A percentile compares a stretch with the other conserved stretches of the same genome.
Conservation (phyloP, 805 yeast genomes). For the Cyberlindnera maritima region DNA sequence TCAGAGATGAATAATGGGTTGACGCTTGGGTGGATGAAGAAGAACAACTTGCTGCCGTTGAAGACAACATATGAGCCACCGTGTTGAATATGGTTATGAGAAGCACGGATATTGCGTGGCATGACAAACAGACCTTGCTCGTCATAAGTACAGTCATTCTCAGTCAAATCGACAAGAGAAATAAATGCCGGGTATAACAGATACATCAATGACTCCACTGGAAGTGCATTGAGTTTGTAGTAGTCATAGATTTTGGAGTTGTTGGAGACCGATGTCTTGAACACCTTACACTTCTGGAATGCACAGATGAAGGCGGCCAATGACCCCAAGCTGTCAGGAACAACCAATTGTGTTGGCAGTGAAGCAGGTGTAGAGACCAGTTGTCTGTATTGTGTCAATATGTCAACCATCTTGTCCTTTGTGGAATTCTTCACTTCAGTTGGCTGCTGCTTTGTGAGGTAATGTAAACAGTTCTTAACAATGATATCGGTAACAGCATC, state of each 20-base stretch:
- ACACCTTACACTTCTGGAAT: slow-evolving; percentile 64
- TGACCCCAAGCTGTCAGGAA: slow-evolving; percentile 78
- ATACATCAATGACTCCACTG: slow-evolving; percentile 54
- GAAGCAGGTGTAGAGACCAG: slow-evolving; percentile 41
- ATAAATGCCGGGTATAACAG: slow-evolving; percentile 79
- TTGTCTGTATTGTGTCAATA: slow-evolving; percentile 57
- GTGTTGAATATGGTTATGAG: slow-evolving; percentile 40
- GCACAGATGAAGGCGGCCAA: slow-evolving; percentile 67
- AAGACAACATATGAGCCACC: slow-evolving; percentile 81
- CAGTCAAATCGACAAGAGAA: slow-evolving; percentile 63
- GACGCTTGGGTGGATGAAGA: slow-evolving; percentile 71
- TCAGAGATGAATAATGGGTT: slow-evolving; percentile 68
- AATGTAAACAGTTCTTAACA: slow-evolving; percentile 44
- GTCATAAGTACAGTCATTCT: slow-evolving; percentile 52
- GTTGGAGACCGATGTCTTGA: slow-evolving; percentile 44
- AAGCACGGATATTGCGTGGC: slow-evolving; percentile 49
- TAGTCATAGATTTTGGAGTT: slow-evolving; percentile 62
- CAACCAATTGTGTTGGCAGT: slow-evolving; percentile 60
- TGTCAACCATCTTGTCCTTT: slow-evolving; percentile 49
- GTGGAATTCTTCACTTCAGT: slow-evolving; percentile 51
- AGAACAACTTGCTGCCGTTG: slow-evolving; percentile 55
- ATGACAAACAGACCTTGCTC: slow-evolving; percentile 40
- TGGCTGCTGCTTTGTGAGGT: slow-evolving; percentile 41
- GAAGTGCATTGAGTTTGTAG: slow-evolving; percentile 48
- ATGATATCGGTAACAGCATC: slow-evolving; percentile 57